Evolutionary conservation across 176 grass and related monocot species (phyloP).

Genomic region (Oryza glaberrima): DNA sequence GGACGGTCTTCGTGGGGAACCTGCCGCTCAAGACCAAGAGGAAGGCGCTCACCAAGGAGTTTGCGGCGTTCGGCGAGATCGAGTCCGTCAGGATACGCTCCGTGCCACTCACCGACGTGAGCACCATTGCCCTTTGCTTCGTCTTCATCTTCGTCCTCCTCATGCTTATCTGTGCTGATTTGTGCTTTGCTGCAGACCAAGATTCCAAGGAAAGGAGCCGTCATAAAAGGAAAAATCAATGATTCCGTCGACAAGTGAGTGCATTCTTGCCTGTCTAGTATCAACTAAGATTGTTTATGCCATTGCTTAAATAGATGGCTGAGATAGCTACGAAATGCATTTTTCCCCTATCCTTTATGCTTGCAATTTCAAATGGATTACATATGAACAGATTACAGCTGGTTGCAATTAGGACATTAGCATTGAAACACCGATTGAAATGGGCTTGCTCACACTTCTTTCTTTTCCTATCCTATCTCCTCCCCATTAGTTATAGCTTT

Average conservation of each 20-base stretch:
- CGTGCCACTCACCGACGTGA: slow-evolving; percentile 80
- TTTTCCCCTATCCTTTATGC: not conserved
- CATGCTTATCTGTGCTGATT: not conserved
- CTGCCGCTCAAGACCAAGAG: slow-evolving; percentile 76
- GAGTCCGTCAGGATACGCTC: slow-evolving; percentile 90
- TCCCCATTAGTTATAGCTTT: not conserved
- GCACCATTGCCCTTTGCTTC: slow-evolving; percentile 22
- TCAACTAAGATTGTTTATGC: not conserved
- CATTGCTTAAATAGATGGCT: not conserved
- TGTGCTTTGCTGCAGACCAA: slow-evolving; percentile 66
- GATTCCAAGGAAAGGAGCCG: slow-evolving; percentile 72
- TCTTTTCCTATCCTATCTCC: not conserved
- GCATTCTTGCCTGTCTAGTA: not conserved
- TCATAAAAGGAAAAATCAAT: slow-evolving; percentile 76
- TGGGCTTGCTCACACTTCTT: not conserved
- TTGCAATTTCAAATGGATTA: not conserved
- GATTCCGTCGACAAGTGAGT: slow-evolving; percentile 69
- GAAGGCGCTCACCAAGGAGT: slow-evolving; percentile 73
- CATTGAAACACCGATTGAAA: not conserved
- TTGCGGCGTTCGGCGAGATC: slow-evolving; percentile 69
- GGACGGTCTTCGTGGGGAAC: slow-evolving; percentile 95
- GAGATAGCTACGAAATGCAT: not conserved
- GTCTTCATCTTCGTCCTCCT: not conserved
- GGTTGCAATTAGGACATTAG: not conserved
- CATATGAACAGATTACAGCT: not conserved